Conservation (phyloP, 768 basidiomycete species). For the Suillus luteus region DNA sequence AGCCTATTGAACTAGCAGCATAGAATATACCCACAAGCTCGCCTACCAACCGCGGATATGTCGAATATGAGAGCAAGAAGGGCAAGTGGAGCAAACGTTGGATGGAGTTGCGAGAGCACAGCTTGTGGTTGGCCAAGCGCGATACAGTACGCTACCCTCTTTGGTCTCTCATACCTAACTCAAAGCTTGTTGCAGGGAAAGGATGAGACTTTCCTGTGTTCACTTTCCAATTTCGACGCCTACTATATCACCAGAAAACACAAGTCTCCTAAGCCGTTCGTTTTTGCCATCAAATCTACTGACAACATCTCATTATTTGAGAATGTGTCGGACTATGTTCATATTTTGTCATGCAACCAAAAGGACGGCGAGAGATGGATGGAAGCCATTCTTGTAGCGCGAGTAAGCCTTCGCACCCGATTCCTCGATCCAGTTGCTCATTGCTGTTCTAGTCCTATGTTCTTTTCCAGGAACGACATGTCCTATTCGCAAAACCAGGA, state of each 20-base stretch:
- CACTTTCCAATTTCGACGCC: conserved; percentile 86
- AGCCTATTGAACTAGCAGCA: conserved; percentile 48
- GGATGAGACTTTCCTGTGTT: conserved; percentile 81
- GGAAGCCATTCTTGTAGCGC: conserved; percentile 76
- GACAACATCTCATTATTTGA: conserved; percentile 88
- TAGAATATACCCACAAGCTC: conserved; percentile 51
- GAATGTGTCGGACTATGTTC: conserved; percentile 83
- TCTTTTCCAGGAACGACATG: conserved; percentile 75
- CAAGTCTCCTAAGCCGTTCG: conserved; percentile 82
- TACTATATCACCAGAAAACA: conserved; percentile 76
- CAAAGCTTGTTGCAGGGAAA: conserved; percentile 58
- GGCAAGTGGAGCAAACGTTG: conserved; percentile 96
- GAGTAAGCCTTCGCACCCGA: conserved; percentile 50
- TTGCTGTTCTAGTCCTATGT: conserved; percentile 67
- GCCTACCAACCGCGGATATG: conserved; percentile 55
- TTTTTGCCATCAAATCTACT: conserved; percentile 87
- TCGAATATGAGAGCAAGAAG: conserved; percentile 88
- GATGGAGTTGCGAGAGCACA: conserved; percentile 84
- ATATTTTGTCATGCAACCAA: conserved; percentile 78
- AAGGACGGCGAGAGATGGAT: conserved; percentile 78
- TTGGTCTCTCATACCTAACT: neutral
- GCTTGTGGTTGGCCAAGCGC: conserved; percentile 85
- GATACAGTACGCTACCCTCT: conserved; percentile 62
- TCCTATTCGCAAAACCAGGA: conserved; percentile 42
- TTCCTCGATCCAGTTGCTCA: conserved; percentile 14